Base-by-base conservation (phyloP, 352 stramenopile genomes). In the Phytopythium cucurbitacearum region DNA sequence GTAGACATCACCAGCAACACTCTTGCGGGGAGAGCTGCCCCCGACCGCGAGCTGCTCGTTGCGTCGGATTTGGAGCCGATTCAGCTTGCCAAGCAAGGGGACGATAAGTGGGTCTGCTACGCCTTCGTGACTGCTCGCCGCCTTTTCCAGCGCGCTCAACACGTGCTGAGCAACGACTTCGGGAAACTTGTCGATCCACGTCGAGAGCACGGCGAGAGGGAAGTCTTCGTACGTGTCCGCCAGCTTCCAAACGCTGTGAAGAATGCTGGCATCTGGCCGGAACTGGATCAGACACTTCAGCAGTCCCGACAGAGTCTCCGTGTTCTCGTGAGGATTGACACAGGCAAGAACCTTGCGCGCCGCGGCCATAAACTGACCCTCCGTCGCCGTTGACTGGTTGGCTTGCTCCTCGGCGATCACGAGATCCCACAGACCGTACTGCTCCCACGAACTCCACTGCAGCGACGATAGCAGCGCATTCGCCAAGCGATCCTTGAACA, bases 361-460 rank as follows among this genome's bases (percentile, higher is more conserved):
- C 0, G 84, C 81, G n/a, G 71, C 76, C 64, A 91, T 81, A 34
- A 91, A 68, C 34, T 69, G 61, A 53, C 80, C 88, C 33, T 84
- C 66, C 7, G 72, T 65, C 10, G 71, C 53, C 34, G 53, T 33
- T 36, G 35, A 52, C 5, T 51, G 41, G 36, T 42, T 52, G 6
- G 67, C 65, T 44, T 90, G 78, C 6, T 85, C 71, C 51, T 94
- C 84, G 0, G 74, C 66, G 0, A 89, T 53, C 5, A 92, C 71
- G 11, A 94, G 65, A 57, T 94, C 84, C 84, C 84, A 94, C 53
- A 91, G 67, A 1, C 72, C 73, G 42, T 77, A 87, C 59, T 94
- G 84, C 48, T 94, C 81, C 81, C 81, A 94, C 13, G 84, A 91
- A 11, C 62, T 91, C 84, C 84, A 94, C 48, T 86, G 63, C 10